phyloP scores from a whole-genome alignment of 495 filamentous ascomycete species.

The Tuber microsphaerosporum region DNA sequence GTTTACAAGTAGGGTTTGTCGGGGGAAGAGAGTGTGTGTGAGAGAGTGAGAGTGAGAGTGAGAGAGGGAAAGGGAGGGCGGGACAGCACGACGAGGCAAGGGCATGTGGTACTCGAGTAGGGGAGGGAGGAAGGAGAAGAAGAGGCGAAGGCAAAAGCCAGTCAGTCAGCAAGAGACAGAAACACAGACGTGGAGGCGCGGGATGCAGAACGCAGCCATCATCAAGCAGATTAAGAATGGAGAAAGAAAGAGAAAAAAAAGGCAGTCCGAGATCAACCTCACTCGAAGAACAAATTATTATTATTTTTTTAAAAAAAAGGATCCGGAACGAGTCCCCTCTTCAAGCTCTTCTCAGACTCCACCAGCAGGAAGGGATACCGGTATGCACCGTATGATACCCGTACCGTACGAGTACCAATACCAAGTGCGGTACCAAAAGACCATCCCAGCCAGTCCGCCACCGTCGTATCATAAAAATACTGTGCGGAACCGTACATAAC shows the following conservation, averaged over 20 bases:
- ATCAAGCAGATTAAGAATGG: neutral
- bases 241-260: neutral
- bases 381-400: neutral
- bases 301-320: neutral
- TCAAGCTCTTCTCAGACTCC: neutral
- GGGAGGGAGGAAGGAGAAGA: neutral
- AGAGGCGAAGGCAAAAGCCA: neutral
- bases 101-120: neutral
- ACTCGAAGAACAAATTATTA: neutral
- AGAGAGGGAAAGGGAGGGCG: conserved; percentile 9
- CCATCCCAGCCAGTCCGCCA: neutral
- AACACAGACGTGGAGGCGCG: neutral
- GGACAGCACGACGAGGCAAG: neutral
- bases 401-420: too few species aligned
- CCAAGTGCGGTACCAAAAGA: neutral
- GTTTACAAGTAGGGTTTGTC: conserved; percentile 4
- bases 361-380: neutral
- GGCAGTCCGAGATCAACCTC: neutral
- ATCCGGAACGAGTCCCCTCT: neutral
- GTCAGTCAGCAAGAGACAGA: neutral
- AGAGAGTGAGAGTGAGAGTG: neutral
- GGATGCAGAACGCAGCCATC: neutral
- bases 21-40: neutral
- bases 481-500: neutral
- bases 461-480: neutral